These are phyloP conservation scores for Geosmithia putterillii DNA, from an alignment of 2,329 filamentous ascomycete species.

Conservation along the genomic window DNA sequence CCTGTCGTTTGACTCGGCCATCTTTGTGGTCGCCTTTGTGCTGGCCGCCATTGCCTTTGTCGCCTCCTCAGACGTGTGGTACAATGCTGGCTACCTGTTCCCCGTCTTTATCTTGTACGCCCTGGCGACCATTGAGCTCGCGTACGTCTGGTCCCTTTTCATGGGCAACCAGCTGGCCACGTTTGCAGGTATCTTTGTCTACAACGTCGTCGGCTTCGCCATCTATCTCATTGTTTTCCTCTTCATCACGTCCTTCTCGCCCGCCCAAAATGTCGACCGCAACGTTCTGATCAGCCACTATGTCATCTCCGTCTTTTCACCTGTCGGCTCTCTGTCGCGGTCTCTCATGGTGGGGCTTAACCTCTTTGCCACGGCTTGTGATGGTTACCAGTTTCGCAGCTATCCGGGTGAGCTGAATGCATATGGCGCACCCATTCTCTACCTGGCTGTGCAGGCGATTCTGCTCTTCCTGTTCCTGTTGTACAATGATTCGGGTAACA, in stretches of 20 bases:
- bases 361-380: constrained; percentile 64
- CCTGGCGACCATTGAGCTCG: constrained; percentile 55
- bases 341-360: constrained; percentile 64
- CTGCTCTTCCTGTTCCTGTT: constrained; percentile 57
- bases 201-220: constrained; percentile 57
- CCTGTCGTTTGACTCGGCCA: constrained; percentile 56
- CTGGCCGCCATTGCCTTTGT: constrained; percentile 57
- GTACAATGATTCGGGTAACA: constrained; percentile 57
- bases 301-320: constrained; percentile 56
- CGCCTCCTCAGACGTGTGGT: constrained; percentile 52
- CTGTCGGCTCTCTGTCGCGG: constrained; percentile 59
- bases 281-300: constrained; percentile 62
- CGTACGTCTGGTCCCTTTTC: constrained; percentile 68
- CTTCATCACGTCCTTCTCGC: constrained; percentile 58
- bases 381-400: constrained; percentile 41
- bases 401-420: constrained; percentile 58
- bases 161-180: constrained; percentile 62
- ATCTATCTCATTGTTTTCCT: constrained; percentile 58
- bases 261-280: constrained; percentile 52
- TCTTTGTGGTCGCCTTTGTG: constrained; percentile 52
- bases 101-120: constrained; percentile 66
- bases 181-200: constrained; percentile 65
- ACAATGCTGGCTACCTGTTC: constrained; percentile 64
- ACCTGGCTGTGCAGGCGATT: constrained; percentile 58
- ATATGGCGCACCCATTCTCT: constrained; percentile 71